These are phyloP conservation scores for Aaosphaeria arxii DNA, from an alignment of 2,329 filamentous ascomycete genomes.

Conservation along the genomic window DNA sequence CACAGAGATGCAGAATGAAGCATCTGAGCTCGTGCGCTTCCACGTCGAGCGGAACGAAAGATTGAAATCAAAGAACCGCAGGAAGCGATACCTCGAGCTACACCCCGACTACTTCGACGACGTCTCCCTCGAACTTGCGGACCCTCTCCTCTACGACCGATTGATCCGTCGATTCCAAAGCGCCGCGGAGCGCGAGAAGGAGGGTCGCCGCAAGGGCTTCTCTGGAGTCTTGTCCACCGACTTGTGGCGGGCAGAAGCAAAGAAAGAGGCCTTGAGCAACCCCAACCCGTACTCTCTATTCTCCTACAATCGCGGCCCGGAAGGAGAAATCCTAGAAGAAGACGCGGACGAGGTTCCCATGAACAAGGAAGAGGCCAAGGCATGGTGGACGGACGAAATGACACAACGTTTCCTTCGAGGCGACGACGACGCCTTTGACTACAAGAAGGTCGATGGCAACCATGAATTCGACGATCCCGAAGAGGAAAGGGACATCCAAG, in stretches of 20 bases:
- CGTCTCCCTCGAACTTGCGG: conserved; percentile 60
- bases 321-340: conserved; percentile 57
- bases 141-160: conserved; percentile 79
- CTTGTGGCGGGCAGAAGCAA: conserved; percentile 71
- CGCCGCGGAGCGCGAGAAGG: conserved; percentile 67
- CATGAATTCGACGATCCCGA: conserved; percentile 68
- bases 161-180: conserved; percentile 76
- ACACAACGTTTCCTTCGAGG: conserved; percentile 72
- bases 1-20: background rate
- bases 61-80: conserved; percentile 69
- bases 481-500: conserved; percentile 62
- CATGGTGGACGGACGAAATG: conserved; percentile 71
- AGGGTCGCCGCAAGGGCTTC: conserved; percentile 73
- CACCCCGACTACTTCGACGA: conserved; percentile 70
- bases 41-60: conserved; percentile 14
- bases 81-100: conserved; percentile 70
- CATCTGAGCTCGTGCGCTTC: background rate
- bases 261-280: conserved; percentile 61
- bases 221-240: conserved; percentile 76
- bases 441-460: conserved; percentile 65
- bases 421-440: conserved; percentile 76
- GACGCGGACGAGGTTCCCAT: conserved; percentile 56
- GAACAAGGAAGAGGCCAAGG: conserved; percentile 64
- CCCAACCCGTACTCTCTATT: conserved; percentile 51
- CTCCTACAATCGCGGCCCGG: conserved; percentile 49